Base-by-base conservation (phyloP, 768 basidiomycete species). In the Phallus indusiatus region DNA sequence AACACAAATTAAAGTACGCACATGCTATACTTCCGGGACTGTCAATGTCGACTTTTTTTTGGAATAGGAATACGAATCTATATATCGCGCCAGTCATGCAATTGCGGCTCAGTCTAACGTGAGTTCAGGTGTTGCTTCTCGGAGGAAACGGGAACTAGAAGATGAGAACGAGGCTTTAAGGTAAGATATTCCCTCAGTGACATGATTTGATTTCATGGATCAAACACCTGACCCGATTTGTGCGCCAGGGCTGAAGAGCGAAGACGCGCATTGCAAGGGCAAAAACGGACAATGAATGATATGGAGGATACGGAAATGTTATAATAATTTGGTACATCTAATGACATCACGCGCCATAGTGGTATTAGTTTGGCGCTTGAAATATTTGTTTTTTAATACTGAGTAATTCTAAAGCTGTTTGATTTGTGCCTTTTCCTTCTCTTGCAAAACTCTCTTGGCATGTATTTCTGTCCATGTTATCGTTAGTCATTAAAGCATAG, bases 1-100 rank as follows among this genome's bases (percentile, higher is more conserved):
- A 65, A 90, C 88, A 10, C 93, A 95, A 69, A 86, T 95, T 68
- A 94, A 95, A 81, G 90, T 87, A 59, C 11, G 18, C 8, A 9
- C 2, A 18, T 37, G 11, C 21, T 12, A 53, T 37, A 14, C 36
- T 14, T 48, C 33, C 55, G 47, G 12, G 28, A 35, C 35, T 22
- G 34, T 53, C 35, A 7, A n/a, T 51, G 8, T 37, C 3, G n/a
- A 5, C 14, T 17, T 22, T 18, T 37, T 46, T 21, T 46, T 50
- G 14, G 24, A 8, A 46, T 46, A 94, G 91, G 93, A 94, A 75
- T 95, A 94, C 64, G 90, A 94, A 71, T 88, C 91, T 4, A 95
- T 95, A 67, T 90, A 94, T 69, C 84, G 81, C 65, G 93, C 93
- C 9, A 81, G 75, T 57, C 75, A 81, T 21, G 88, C 88, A 0